Percentiles rank a stretch among this genome's conserved stretches.
Evolutionary conservation across 1,284 basidiomycete species (phyloP).

Genomic region (Sporisorium exsertum): DNA sequence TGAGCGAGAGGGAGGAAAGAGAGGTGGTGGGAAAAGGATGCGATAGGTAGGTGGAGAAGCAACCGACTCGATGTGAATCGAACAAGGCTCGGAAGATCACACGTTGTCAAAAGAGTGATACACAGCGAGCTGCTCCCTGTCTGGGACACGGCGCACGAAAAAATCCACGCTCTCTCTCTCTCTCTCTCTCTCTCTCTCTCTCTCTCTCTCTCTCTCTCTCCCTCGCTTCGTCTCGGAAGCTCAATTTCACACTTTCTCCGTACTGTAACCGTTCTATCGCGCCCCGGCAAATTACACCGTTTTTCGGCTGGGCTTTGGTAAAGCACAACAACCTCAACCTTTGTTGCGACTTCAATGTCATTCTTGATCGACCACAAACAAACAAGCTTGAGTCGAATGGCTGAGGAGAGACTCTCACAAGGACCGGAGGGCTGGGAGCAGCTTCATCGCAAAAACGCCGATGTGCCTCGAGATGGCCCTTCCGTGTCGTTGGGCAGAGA

Average conservation of each 20-base stretch:
- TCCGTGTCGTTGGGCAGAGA: not conserved
- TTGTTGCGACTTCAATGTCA: too few relatives aligned
- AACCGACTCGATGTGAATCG: not conserved
- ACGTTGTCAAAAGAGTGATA: not conserved
- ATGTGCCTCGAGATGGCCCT: not conserved
- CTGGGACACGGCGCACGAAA: slow-evolving; percentile 12
- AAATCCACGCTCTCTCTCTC: slow-evolving; percentile 3
- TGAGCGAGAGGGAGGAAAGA: slow-evolving; percentile 9
- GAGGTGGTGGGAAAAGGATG: slow-evolving; percentile 10
- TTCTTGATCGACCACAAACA: too few relatives aligned
- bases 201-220: not conserved
- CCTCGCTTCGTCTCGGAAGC: slow-evolving; percentile 14
- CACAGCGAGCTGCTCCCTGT: not conserved
- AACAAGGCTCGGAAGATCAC: slow-evolving; percentile 16
- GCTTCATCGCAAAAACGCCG: not conserved
- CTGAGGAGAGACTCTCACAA: too few relatives aligned
- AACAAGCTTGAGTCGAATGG: not conserved
- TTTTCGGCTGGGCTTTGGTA: too few relatives aligned
- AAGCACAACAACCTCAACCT: not conserved
- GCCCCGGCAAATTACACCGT: not conserved
- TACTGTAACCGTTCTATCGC: not conserved
- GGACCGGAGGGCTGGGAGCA: not conserved
- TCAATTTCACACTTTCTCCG: not conserved
- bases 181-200: slow-evolving; percentile 6
- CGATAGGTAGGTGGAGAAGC: slow-evolving; percentile 1